Percentiles rank a stretch among this genome's conserved stretches.
Conservation (phyloP, 257 asterid genomes). For the Lycium ferocissimum region DNA sequence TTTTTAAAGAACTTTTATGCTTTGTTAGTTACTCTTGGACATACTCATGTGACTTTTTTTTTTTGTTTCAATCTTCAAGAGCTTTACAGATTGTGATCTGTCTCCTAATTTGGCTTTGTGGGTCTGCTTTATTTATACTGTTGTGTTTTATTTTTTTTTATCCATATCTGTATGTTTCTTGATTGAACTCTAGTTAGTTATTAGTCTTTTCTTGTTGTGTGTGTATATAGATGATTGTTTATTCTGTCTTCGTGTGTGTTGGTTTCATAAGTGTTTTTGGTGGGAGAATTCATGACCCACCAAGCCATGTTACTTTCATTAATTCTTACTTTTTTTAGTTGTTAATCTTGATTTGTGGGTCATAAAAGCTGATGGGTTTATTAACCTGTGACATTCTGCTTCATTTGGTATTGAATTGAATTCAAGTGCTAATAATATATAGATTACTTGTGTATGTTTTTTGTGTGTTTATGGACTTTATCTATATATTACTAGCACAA, state of each 20-base stretch:
- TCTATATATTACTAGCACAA: no score
- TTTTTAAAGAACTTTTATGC: background rate
- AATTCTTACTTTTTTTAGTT: constrained; percentile 9
- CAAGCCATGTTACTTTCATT: constrained; percentile 22
- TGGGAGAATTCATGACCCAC: constrained; percentile 22
- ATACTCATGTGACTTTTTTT: constrained; percentile 41
- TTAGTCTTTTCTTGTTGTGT: constrained; percentile 31
- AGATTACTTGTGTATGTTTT: no score
- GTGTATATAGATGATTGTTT: constrained; percentile 11
- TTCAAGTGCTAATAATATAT: no score
- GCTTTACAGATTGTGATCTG: constrained; percentile 45
- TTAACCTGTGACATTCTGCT: background rate
- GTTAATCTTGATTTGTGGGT: constrained; percentile 13
- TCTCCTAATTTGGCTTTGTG: constrained; percentile 46
- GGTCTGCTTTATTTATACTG: constrained; percentile 41
- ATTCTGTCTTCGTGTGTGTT: no score
- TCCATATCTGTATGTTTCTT: no score
- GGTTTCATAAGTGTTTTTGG: constrained; percentile 17
- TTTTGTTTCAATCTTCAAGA: constrained; percentile 22
- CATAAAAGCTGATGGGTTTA: constrained; percentile 23
- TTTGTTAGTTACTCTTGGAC: constrained; percentile 22
- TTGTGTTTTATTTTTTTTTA: constrained; percentile 31
- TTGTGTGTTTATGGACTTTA: no score
- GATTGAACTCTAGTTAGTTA: constrained; percentile 25
- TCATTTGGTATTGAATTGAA: constrained; percentile 29